These are phyloP conservation scores for Histomonas meleagridis DNA, from an alignment of 208 protist genomes.

Conservation along the genomic window DNA sequence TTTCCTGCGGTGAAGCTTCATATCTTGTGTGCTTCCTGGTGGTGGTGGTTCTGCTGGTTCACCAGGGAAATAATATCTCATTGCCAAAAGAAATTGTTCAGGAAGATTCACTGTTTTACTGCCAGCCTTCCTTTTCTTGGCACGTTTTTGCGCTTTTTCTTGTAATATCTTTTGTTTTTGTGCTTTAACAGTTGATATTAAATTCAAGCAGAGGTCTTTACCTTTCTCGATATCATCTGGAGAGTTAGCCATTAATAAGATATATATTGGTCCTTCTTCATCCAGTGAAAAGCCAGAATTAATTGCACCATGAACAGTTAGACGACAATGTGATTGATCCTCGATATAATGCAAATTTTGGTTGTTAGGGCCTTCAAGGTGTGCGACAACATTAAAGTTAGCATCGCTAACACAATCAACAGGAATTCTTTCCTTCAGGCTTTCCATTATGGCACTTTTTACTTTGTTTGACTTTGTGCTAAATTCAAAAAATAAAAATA, in stretches of 20 bases:
- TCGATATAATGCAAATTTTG: not conserved
- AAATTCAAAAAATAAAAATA: too few relatives aligned
- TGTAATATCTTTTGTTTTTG: not conserved
- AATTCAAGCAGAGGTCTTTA: not conserved
- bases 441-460: too few relatives aligned
- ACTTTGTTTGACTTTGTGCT: too few relatives aligned
- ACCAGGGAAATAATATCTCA: slow-evolving; percentile 10
- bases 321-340: not conserved
- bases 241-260: not conserved
- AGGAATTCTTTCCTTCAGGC: too few relatives aligned
- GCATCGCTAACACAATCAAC: not conserved
- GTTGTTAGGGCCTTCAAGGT: not conserved
- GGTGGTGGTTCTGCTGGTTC: not conserved
- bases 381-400: not conserved
- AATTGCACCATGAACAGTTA: not conserved
- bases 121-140: not conserved
- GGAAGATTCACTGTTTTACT: not conserved
- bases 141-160: not conserved
- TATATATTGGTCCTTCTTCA: not conserved
- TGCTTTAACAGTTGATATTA: not conserved
- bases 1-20: not conserved
- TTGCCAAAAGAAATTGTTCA: not conserved
- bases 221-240: not conserved
- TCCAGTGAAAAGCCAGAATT: not conserved
- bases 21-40: slow-evolving; percentile 1